Evolutionary conservation across 306 rosid genomes (phyloP).

Genomic region (Fragaria vesca): DNA sequence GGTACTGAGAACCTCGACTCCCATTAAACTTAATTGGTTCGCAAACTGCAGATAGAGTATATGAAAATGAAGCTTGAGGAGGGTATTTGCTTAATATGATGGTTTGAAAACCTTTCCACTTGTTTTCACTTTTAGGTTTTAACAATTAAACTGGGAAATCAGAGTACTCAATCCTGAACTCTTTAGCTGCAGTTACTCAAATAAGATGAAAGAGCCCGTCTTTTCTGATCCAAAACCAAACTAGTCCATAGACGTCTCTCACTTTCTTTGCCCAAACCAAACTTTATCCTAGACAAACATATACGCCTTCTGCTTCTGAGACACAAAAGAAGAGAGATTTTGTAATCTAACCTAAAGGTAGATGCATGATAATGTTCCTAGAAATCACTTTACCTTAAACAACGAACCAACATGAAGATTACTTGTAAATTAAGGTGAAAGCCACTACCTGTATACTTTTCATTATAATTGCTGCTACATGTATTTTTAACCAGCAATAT

Average conservation of each 20-base stretch:
- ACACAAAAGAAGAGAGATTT: conserved; percentile 37
- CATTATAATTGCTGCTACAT: background rate
- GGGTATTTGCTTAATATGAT: background rate
- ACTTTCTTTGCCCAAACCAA: background rate
- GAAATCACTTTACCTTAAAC: conserved; percentile 24
- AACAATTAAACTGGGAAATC: background rate
- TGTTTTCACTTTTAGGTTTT: background rate
- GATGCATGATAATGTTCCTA: conserved; percentile 26
- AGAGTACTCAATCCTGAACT: background rate
- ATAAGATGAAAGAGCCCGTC: background rate
- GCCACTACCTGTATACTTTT: conserved; percentile 4
- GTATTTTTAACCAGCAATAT: background rate
- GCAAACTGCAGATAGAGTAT: background rate
- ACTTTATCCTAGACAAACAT: conserved; percentile 1
- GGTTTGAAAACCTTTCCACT: background rate
- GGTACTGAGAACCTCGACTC: background rate
- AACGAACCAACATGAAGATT: conserved; percentile 14
- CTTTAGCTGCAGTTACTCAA: background rate
- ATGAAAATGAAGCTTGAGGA: background rate
- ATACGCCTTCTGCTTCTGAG: conserved; percentile 4
- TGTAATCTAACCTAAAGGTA: conserved; percentile 35
- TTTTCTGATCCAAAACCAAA: background rate
- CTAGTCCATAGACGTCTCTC: background rate
- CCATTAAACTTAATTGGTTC: background rate
- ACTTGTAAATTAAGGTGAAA: conserved; percentile 25